Evolutionary conservation across 495 filamentous ascomycete species (phyloP).

Genomic region (Penicillium tannophilum): DNA sequence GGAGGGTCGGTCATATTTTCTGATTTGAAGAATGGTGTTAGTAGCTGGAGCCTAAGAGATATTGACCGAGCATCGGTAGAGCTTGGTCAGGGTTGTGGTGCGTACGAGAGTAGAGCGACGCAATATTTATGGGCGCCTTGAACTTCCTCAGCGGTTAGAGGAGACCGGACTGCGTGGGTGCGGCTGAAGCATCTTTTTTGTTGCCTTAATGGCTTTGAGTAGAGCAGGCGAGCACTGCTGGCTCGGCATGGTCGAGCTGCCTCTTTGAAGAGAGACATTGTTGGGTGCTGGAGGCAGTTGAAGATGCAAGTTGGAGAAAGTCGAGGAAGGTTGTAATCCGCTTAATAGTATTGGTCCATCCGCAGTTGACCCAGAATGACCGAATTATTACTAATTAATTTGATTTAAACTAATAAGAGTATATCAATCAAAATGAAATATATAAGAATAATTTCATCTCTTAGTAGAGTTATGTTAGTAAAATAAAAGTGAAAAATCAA

Average conservation of each 20-base stretch:
- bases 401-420: background rate
- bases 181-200: constrained; percentile 30
- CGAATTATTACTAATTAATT: background rate
- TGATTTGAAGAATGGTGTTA: constrained; percentile 25
- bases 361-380: background rate
- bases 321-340: constrained; percentile 23
- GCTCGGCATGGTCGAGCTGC: constrained; percentile 26
- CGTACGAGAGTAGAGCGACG: constrained; percentile 57
- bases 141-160: constrained; percentile 46
- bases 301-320: constrained; percentile 9
- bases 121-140: constrained; percentile 59
- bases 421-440: background rate
- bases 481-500: background rate
- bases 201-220: constrained; percentile 8
- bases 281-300: constrained; percentile 6
- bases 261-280: constrained; percentile 33
- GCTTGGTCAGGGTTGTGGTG: background rate
- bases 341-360: constrained; percentile 34
- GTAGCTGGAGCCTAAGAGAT: background rate
- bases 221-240: constrained; percentile 19
- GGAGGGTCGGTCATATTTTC: constrained; percentile 83
- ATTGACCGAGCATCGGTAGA: background rate
- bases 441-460: background rate
- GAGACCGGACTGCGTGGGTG: constrained; percentile 17
- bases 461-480: background rate